phyloP scores from a whole-genome alignment of 257 asterid species.

The Plantago elongata region DNA sequence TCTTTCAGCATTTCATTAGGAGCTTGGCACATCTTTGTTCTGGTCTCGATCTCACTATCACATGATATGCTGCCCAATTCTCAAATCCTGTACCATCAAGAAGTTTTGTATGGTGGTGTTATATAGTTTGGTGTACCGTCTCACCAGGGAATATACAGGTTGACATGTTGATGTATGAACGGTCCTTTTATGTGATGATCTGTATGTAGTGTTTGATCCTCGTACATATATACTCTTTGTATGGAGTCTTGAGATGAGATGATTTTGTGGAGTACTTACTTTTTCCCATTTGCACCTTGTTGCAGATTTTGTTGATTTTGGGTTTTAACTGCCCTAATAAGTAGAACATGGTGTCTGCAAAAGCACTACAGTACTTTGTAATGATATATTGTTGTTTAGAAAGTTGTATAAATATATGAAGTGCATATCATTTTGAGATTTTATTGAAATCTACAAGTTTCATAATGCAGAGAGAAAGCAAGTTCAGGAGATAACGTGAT shows the following conservation, averaged over 20 bases:
- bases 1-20: neutral
- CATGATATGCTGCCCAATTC: conserved; percentile 14
- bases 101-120: conserved; percentile 11
- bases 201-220: conserved; percentile 22
- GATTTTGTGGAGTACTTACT: conserved; percentile 25
- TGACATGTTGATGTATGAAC: conserved; percentile 22
- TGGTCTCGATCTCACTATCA: conserved; percentile 8
- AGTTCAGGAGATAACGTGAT: neutral
- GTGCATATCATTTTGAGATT: conserved; percentile 6
- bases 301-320: conserved; percentile 18
- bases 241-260: conserved; percentile 16
- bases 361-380: conserved; percentile 16
- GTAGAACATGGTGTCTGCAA: conserved; percentile 18
- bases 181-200: conserved; percentile 19
- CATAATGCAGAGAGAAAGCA: neutral
- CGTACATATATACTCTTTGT: conserved; percentile 23
- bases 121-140: neutral
- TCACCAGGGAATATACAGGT: conserved; percentile 8
- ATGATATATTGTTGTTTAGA: conserved; percentile 13
- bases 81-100: conserved; percentile 15
- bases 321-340: conserved; percentile 19
- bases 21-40: conserved; percentile 10
- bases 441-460: conserved; percentile 2
- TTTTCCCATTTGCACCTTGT: conserved; percentile 9
- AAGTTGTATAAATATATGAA: neutral